Evolutionary conservation across 2,329 filamentous ascomycete species (phyloP).

Genomic region (Ophiostoma quercus): DNA sequence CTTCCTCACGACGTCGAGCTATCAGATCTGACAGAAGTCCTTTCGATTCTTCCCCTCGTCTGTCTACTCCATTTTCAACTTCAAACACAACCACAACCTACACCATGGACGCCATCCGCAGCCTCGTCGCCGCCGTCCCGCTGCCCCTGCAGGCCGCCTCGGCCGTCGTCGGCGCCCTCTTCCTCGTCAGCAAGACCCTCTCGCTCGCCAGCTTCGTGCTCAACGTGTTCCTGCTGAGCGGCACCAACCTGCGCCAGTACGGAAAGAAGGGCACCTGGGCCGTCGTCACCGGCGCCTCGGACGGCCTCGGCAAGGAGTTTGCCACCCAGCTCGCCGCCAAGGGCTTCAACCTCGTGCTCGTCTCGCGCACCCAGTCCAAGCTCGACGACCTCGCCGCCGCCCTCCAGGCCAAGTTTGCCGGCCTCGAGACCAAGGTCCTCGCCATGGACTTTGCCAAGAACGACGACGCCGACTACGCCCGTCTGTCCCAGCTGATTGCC

Average conservation of each 20-base stretch:
- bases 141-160: conserved; percentile 42
- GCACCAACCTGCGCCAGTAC: conserved; percentile 71
- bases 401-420: conserved; percentile 64
- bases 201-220: conserved; percentile 58
- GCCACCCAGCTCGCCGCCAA: conserved; percentile 82
- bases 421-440: conserved; percentile 67
- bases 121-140: conserved; percentile 40
- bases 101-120: conserved; percentile 34
- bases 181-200: conserved; percentile 51
- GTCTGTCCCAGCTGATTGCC: conserved; percentile 61
- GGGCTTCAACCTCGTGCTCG: conserved; percentile 90
- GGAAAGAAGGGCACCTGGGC: conserved; percentile 91
- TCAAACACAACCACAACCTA: not conserved
- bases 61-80: not conserved
- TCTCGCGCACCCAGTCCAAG: conserved; percentile 93
- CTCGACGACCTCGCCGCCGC: conserved; percentile 71
- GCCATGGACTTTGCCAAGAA: conserved; percentile 90
- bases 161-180: conserved; percentile 54
- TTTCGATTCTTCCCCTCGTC: not conserved
- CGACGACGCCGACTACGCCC: conserved; percentile 71
- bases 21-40: not conserved
- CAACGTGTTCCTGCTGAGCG: conserved; percentile 63
- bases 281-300: conserved; percentile 88
- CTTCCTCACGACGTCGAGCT: not conserved
- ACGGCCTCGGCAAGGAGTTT: conserved; percentile 96